Conservation (phyloP, 495 filamentous ascomycete genomes). For the Penicillium antarcticum region DNA sequence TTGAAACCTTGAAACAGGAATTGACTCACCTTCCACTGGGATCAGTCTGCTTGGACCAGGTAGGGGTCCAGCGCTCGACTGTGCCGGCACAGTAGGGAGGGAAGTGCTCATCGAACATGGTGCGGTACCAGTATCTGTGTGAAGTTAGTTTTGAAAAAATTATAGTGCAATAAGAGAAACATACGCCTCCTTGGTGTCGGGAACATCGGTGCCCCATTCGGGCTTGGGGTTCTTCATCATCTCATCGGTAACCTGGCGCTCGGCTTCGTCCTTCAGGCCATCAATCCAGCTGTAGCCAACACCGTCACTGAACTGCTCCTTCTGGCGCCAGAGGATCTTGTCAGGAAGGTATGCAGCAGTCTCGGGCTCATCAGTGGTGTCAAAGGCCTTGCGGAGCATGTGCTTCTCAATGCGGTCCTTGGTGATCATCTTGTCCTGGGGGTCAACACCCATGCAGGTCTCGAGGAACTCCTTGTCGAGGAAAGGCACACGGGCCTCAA, state of each 20-base stretch:
- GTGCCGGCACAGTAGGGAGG: slow-evolving; percentile 85
- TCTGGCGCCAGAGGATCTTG: slow-evolving; percentile 95
- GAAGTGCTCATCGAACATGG: slow-evolving; percentile 99
- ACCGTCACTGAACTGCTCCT: slow-evolving; percentile 98
- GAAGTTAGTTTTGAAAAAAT: slow-evolving; percentile 20
- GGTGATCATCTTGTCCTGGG: slow-evolving; percentile 90
- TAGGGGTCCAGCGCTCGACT: slow-evolving; percentile 96
- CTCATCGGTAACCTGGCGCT: slow-evolving; percentile 85
- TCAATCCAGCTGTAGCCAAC: slow-evolving; percentile 99
- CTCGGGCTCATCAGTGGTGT: slow-evolving; percentile 80
- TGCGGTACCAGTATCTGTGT: slow-evolving; percentile 88
- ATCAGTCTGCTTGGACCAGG: slow-evolving; percentile 93
- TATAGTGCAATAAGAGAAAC: slow-evolving; percentile 23
- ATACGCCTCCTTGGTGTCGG: slow-evolving; percentile 94
- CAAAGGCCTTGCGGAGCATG: slow-evolving; percentile 94
- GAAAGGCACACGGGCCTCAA: slow-evolving; percentile 97
- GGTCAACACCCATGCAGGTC: slow-evolving; percentile 86
- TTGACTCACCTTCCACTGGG: slow-evolving; percentile 80
- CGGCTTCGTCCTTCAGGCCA: slow-evolving; percentile 88
- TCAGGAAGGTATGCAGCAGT: slow-evolving; percentile 83
- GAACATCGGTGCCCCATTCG: slow-evolving; percentile 88
- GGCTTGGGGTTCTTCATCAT: slow-evolving; percentile 96
- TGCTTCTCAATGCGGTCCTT: slow-evolving; percentile 93
- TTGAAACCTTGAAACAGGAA: not conserved
- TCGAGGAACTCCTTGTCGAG: slow-evolving; percentile 96